Conservation (phyloP, 805 yeast genomes). For the Ogataea allantospora region DNA sequence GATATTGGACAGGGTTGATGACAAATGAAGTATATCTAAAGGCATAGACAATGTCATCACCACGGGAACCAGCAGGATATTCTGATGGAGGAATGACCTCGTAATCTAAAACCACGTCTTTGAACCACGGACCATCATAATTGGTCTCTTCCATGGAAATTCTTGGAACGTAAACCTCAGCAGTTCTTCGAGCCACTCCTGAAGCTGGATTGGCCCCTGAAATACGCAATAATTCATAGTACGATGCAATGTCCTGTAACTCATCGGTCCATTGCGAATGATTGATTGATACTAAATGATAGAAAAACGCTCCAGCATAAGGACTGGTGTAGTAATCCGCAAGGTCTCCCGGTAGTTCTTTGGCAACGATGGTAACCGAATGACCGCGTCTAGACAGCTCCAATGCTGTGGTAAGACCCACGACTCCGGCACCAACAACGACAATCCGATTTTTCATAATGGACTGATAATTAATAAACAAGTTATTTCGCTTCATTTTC, state of each 20-base stretch:
- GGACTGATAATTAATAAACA: not conserved
- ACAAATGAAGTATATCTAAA: slow-evolving; percentile 60
- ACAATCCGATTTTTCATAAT: slow-evolving; percentile 13
- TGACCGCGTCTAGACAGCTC: slow-evolving; percentile 42
- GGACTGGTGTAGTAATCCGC: slow-evolving; percentile 45
- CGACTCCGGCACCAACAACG: slow-evolving; percentile 48
- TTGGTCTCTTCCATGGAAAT: slow-evolving; percentile 25
- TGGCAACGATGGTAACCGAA: slow-evolving; percentile 50
- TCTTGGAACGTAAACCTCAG: slow-evolving; percentile 30
- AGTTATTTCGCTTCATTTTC: slow-evolving; percentile 38
- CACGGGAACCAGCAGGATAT: slow-evolving; percentile 28
- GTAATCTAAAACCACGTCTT: slow-evolving; percentile 36
- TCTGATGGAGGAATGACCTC: slow-evolving; percentile 30
- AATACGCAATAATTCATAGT: slow-evolving; percentile 36
- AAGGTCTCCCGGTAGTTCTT: slow-evolving; percentile 37
- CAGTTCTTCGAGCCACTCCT: slow-evolving; percentile 36
- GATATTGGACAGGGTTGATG: slow-evolving; percentile 55
- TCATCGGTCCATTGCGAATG: slow-evolving; percentile 32
- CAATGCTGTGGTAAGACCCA: slow-evolving; percentile 54
- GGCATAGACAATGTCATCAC: slow-evolving; percentile 41
- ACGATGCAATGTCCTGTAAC: slow-evolving; percentile 37
- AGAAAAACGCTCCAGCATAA: slow-evolving; percentile 50
- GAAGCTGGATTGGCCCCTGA: slow-evolving; percentile 39
- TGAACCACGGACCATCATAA: slow-evolving; percentile 41
- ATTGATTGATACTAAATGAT: slow-evolving; percentile 37